phyloP scores from a whole-genome alignment of 306 rosid species.

The Glycine tomentella region DNA sequence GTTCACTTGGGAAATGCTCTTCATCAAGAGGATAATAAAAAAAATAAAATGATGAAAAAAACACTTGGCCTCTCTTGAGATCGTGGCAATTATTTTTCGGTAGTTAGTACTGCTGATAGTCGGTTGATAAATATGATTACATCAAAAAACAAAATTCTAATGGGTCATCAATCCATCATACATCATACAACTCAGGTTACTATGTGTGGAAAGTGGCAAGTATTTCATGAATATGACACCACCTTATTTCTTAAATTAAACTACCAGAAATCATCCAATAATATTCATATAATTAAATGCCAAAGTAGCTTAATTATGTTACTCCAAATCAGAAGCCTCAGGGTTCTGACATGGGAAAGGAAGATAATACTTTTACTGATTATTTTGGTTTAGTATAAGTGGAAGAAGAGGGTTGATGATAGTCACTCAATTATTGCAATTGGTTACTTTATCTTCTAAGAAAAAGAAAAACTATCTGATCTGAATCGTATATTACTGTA shows the following conservation, averaged over 20 bases:
- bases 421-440: not conserved
- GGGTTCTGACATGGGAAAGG: not conserved
- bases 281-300: not conserved
- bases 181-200: conserved; percentile 4
- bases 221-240: conserved; percentile 37
- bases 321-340: conserved; percentile 14
- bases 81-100: conserved; percentile 51
- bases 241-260: conserved; percentile 16
- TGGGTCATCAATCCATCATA: not conserved
- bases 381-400: not conserved
- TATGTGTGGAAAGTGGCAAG: conserved; percentile 12
- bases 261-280: not conserved
- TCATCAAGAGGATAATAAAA: not conserved
- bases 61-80: conserved; percentile 26
- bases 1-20: conserved; percentile 38
- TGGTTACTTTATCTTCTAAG: not conserved
- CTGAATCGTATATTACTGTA: not conserved
- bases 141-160: not conserved
- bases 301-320: conserved; percentile 4
- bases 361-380: not conserved
- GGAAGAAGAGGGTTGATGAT: not conserved
- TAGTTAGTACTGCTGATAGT: conserved; percentile 46
- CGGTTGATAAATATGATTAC: conserved; percentile 38
- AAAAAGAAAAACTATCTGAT: not conserved
- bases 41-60: not conserved